These are phyloP conservation scores for Aspergillus flavus DNA, from an alignment of 2,329 filamentous ascomycete genomes.

Conservation along the genomic window DNA sequence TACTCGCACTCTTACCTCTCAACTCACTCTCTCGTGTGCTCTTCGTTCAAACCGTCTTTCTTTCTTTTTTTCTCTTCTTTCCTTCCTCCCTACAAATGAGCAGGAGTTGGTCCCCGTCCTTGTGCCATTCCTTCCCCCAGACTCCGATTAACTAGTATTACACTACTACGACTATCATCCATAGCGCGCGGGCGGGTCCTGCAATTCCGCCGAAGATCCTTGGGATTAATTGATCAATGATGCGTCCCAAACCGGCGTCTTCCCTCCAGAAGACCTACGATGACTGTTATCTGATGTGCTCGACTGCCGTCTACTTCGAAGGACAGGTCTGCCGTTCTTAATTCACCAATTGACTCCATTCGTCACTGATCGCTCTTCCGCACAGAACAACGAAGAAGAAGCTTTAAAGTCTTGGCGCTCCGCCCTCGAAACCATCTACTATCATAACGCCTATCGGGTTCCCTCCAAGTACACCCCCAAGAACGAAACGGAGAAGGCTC, in stretches of 20 bases:
- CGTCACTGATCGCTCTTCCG: background rate
- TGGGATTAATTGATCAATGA: slow-evolving; percentile 42
- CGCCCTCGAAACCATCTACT: slow-evolving; percentile 85
- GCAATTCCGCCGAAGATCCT: slow-evolving; percentile 18
- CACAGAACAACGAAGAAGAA: slow-evolving; percentile 84
- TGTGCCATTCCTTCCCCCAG: background rate
- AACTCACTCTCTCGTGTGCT: background rate
- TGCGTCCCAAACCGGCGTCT: slow-evolving; percentile 63
- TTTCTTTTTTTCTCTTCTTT: background rate
- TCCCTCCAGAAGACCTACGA: slow-evolving; percentile 96
- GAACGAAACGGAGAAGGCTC: slow-evolving; percentile 79
- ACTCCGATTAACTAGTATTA: background rate
- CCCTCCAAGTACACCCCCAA: slow-evolving; percentile 69
- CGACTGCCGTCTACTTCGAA: slow-evolving; percentile 95
- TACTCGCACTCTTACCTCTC: background rate
- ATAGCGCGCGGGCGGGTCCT: slow-evolving; percentile 31
- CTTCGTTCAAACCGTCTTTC: background rate
- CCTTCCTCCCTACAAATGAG: background rate
- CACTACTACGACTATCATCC: slow-evolving; percentile 1
- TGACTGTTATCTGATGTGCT: slow-evolving; percentile 92
- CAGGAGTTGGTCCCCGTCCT: background rate
- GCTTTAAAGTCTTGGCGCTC: slow-evolving; percentile 87
- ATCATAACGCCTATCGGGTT: slow-evolving; percentile 77
- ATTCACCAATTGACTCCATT: background rate
- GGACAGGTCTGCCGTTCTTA: slow-evolving; percentile 65